These are phyloP conservation scores for Aspergillus tamarii DNA, from an alignment of 2,329 filamentous ascomycete species.

Conservation along the genomic window DNA sequence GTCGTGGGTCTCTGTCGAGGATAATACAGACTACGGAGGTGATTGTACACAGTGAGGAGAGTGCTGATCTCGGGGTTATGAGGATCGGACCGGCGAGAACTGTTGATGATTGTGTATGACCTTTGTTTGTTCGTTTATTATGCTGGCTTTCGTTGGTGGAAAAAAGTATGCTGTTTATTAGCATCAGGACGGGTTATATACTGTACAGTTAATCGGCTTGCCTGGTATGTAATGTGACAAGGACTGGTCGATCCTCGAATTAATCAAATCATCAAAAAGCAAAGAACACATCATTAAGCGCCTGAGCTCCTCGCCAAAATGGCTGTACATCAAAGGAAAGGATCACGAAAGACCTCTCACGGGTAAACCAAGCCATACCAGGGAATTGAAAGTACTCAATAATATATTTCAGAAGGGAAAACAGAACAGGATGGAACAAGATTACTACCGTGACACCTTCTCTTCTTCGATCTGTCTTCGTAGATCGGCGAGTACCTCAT, in stretches of 20 bases:
- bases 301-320: slow-evolving; percentile 38
- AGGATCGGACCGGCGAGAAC: slow-evolving; percentile 15
- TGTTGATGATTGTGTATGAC: background rate
- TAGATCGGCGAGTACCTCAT: slow-evolving; percentile 75
- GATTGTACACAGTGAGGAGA: slow-evolving; percentile 8
- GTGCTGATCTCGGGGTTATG: slow-evolving; percentile 16
- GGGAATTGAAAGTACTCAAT: slow-evolving; percentile 11
- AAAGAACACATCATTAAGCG: slow-evolving; percentile 32
- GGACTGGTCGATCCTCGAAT: slow-evolving; percentile 6
- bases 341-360: slow-evolving; percentile 17
- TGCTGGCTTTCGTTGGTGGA: background rate
- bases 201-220: slow-evolving; percentile 20
- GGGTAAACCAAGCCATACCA: slow-evolving; percentile 15
- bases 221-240: slow-evolving; percentile 8
- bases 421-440: slow-evolving; percentile 5
- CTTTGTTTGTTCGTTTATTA: background rate
- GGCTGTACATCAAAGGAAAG: slow-evolving; percentile 32
- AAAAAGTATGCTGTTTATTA: background rate
- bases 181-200: slow-evolving; percentile 14
- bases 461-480: slow-evolving; percentile 84
- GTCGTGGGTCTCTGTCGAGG: background rate
- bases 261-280: slow-evolving; percentile 12
- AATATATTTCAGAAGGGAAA: slow-evolving; percentile 15
- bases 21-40: slow-evolving; percentile 11
- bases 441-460: slow-evolving; percentile 58